phyloP scores from a whole-genome alignment of 164 flowering plant species.

The Berberis thunbergii region DNA sequence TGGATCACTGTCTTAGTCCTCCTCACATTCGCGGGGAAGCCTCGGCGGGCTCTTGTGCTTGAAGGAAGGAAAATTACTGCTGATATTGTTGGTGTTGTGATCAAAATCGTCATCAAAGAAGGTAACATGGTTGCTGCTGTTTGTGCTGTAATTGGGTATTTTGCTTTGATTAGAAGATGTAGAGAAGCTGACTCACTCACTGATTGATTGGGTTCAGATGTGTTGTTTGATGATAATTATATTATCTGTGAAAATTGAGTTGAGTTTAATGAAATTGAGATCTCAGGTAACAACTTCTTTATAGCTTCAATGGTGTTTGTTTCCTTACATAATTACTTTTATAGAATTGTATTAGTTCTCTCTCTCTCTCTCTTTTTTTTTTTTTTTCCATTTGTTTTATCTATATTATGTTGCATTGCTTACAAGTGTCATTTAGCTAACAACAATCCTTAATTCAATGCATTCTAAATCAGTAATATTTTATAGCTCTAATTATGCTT shows the following conservation, averaged over 20 bases:
- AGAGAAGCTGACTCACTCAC: not conserved
- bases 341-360: no score
- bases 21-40: not conserved
- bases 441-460: no score
- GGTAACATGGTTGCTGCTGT: slow-evolving; percentile 26
- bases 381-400: no score
- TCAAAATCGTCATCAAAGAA: not conserved
- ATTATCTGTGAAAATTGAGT: not conserved
- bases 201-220: not conserved
- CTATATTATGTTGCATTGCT: no score
- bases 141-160: slow-evolving; percentile 38
- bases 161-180: slow-evolving; percentile 15
- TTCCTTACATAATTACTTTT: no score
- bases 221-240: not conserved
- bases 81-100: not conserved
- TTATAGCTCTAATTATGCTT: no score
- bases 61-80: not conserved
- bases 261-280: not conserved
- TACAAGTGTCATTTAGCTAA: no score
- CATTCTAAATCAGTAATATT: no score
- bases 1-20: not conserved
- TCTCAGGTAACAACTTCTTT: no score
- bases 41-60: not conserved
- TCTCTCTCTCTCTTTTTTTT: no score
- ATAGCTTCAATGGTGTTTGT: no score